phyloP scores from a whole-genome alignment of 305 asterid genomes.

The Striga hermonthica region DNA sequence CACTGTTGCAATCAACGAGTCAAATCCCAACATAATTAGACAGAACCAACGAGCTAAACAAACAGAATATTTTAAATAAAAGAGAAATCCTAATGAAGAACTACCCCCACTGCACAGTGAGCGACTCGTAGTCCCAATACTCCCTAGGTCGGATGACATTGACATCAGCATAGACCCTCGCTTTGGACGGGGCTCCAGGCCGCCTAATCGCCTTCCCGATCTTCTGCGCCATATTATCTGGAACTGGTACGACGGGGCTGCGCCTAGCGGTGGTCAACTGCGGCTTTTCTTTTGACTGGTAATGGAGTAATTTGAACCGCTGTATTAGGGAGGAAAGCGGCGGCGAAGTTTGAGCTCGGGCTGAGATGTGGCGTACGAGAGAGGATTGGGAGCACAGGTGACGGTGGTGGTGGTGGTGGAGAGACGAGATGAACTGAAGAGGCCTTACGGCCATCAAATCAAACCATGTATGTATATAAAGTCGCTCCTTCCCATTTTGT shows the following conservation, averaged over 20 bases:
- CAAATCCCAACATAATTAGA: slow-evolving; percentile 24
- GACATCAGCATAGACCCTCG: slow-evolving; percentile 67
- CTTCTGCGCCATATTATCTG: slow-evolving; percentile 87
- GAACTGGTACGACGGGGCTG: slow-evolving; percentile 33
- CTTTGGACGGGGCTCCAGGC: slow-evolving; percentile 78
- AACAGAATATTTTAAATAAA: slow-evolving; percentile 3
- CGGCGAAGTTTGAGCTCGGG: slow-evolving; percentile 31
- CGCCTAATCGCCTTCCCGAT: slow-evolving; percentile 77
- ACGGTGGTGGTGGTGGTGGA: slow-evolving; percentile 34
- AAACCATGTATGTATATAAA: slow-evolving; percentile 27
- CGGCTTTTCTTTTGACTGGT: slow-evolving; percentile 25
- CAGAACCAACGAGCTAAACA: background rate
- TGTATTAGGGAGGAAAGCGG: slow-evolving; percentile 30
- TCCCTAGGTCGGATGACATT: slow-evolving; percentile 88
- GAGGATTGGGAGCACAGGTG: slow-evolving; percentile 26
- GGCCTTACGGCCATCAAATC: slow-evolving; percentile 84
- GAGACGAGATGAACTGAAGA: slow-evolving; percentile 40
- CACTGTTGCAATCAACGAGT: slow-evolving; percentile 46
- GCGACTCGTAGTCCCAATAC: slow-evolving; percentile 95
- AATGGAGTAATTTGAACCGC: slow-evolving; percentile 30
- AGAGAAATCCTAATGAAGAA: slow-evolving; percentile 5
- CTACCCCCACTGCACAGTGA: slow-evolving; percentile 96
- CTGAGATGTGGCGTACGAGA: slow-evolving; percentile 39
- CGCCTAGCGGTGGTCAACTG: slow-evolving; percentile 36
- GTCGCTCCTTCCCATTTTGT: slow-evolving; percentile 16